Evolutionary conservation across 2,329 filamentous ascomycete genomes (phyloP).

Genomic region (Boeremia lycopersici): DNA sequence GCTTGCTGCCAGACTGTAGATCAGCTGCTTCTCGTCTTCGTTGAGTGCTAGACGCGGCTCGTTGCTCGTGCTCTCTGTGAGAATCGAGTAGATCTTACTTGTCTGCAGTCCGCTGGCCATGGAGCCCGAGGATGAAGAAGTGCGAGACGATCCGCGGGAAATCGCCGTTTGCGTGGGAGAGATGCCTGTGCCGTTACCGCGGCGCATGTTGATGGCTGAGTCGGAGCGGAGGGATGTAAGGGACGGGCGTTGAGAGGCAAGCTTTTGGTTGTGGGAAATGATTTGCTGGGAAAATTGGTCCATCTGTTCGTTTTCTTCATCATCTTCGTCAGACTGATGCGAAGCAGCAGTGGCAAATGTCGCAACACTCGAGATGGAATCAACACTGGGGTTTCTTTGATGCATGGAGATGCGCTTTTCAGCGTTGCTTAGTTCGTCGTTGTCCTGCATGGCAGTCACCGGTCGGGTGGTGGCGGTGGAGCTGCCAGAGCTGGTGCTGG

Average conservation of each 20-base stretch:
- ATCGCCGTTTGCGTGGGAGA: conserved; percentile 39
- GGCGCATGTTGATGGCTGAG: conserved; percentile 41
- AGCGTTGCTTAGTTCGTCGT: conserved; percentile 25
- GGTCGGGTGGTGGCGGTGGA: conserved; percentile 59
- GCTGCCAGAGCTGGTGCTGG: conserved; percentile 58
- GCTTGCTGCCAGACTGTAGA: conserved; percentile 58
- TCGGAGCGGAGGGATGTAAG: conserved; percentile 37
- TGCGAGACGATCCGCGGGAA: conserved; percentile 35
- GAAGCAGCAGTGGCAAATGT: conserved; percentile 70
- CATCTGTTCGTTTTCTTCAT: conserved; percentile 50
- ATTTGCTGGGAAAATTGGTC: conserved; percentile 47
- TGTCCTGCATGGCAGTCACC: conserved; percentile 34
- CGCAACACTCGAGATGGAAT: conserved; percentile 65
- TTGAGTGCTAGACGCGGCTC: conserved; percentile 50
- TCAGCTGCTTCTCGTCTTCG: conserved; percentile 61
- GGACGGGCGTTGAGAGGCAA: conserved; percentile 21
- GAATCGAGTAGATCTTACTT: conserved; percentile 50
- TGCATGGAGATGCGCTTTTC: conserved; percentile 46
- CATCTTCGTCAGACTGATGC: conserved; percentile 49
- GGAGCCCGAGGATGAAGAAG: conserved; percentile 38
- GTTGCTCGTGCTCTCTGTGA: conserved; percentile 45
- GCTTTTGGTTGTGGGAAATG: conserved; percentile 29
- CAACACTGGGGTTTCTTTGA: conserved; percentile 61
- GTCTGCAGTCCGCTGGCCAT: conserved; percentile 45
- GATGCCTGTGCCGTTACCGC: conserved; percentile 25